Evolutionary conservation across 2,329 filamentous ascomycete species (phyloP), one percentile per base, ranked within the genome.

Genomic region (Clarireedia sp.): DNA sequence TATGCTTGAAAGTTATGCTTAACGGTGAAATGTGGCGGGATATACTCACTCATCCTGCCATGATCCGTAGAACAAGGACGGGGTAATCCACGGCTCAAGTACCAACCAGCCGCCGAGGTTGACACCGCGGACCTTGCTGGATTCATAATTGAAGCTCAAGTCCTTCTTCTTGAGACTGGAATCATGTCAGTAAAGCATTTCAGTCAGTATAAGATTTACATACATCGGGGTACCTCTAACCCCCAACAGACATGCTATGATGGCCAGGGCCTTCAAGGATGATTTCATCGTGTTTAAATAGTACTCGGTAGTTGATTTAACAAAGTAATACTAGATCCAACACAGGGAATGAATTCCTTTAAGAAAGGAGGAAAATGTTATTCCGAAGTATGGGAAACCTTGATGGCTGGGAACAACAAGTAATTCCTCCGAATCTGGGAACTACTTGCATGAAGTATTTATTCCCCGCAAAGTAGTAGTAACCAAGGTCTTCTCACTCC

Each of bases 91-190:
- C 41, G 70, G 70, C 62, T 67, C 64, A 1, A 67, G 58, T 8
- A 68, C 65, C 16, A 67, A 63, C 66, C 64, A 67, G 1, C 83
- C 83, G 52, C 83, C 81, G 5, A 85, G 72, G 65, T 86, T 86
- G 29, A 86, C 82, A 54, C 83, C 83, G 12, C 81, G 78, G 43
- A 85, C 76, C 63, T 81, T 83, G 19, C 77, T 63, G 44, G 66
- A 66, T 55, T 74, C 72, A 67, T 80, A 83, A 62, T 78, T 68
- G 61, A 83, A 83, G 36, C 74, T 68, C 16, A 73, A 66, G 3
- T 47, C 56, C 43, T 56, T 52, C 37, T 60, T 59, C 29, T 60
- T 58, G 10, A 52, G 57, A 55, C 62, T 40, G 16, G 21, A 47
- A 24, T 3, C 2, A 24, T 23, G 36, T 60, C 56, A 61, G 59